phyloP scores from a whole-genome alignment of 2,329 filamentous ascomycete species.

The Aspergillus awamori region DNA sequence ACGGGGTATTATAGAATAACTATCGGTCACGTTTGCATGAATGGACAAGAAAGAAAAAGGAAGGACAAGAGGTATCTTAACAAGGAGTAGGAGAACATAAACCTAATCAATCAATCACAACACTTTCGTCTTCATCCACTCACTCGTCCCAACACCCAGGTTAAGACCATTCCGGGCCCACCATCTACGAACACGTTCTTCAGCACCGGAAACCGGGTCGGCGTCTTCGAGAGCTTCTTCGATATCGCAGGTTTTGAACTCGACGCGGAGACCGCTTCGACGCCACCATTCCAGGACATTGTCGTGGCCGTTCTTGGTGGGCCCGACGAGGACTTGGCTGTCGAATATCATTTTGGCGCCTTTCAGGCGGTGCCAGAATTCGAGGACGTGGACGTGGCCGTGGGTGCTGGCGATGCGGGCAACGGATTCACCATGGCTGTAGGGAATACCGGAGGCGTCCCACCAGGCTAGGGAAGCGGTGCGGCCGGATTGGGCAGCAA shows the following conservation, averaged over 20 bases:
- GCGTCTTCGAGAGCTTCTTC: constrained; percentile 93
- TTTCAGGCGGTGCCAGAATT: constrained; percentile 76
- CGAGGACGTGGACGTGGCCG: constrained; percentile 80
- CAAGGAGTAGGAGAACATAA: no score
- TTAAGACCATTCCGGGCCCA: constrained; percentile 86
- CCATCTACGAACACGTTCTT: constrained; percentile 76
- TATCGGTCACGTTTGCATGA: constrained; percentile 1
- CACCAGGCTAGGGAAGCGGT: constrained; percentile 82
- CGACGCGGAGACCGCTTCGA: constrained; percentile 69
- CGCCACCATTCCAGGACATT: constrained; percentile 93
- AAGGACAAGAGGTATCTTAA: not conserved
- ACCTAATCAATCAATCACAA: constrained; percentile 52
- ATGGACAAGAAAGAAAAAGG: constrained; percentile 1
- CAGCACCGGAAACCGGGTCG: constrained; percentile 63
- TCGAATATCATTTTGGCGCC: constrained; percentile 80
- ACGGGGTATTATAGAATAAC: constrained; percentile 17
- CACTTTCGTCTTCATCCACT: constrained; percentile 84
- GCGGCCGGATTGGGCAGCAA: constrained; percentile 80
- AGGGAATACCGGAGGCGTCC: constrained; percentile 77
- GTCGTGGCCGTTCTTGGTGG: constrained; percentile 84
- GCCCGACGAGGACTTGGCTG: constrained; percentile 78
- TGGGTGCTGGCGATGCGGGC: constrained; percentile 82
- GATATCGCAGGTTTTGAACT: constrained; percentile 94
- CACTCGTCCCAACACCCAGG: constrained; percentile 76
- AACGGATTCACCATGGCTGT: constrained; percentile 78